phyloP scores from a whole-genome alignment of 1,139 yeast genomes.

The Sugiyamaella castrensis region DNA sequence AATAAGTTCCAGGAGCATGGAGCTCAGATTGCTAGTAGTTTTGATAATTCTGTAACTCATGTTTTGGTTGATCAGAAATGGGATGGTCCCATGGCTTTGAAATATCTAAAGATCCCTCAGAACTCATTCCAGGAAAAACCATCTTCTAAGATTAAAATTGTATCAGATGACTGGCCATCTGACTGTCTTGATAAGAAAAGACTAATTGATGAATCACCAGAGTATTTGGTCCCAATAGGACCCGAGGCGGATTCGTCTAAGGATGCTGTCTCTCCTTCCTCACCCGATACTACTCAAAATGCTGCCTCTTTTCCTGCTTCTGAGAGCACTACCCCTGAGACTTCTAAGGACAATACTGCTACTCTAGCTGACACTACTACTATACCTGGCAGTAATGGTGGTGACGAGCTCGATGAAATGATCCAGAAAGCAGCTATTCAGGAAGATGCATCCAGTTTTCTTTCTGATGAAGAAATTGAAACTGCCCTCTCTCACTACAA shows the following conservation, averaged over 20 bases:
- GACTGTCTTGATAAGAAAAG: slow-evolving; percentile 36
- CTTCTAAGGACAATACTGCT: background rate
- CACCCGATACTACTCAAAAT: slow-evolving; percentile 1
- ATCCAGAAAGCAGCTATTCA: slow-evolving; percentile 18
- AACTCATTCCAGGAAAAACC: background rate
- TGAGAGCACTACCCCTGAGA: background rate
- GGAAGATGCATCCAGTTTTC: slow-evolving; percentile 6
- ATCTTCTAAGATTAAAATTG: slow-evolving; percentile 16
- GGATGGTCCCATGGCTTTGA: slow-evolving; percentile 13
- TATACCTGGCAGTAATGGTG: background rate
- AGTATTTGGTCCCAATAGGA: background rate
- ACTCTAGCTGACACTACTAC: background rate
- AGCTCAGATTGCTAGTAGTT: slow-evolving; percentile 33
- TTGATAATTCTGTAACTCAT: slow-evolving; percentile 31
- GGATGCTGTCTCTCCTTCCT: slow-evolving; percentile 1
- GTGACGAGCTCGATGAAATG: slow-evolving; percentile 24
- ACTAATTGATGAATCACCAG: slow-evolving; percentile 24
- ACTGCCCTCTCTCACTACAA: slow-evolving; percentile 2
- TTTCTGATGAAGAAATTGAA: slow-evolving; percentile 10
- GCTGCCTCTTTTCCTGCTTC: background rate
- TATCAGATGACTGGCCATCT: slow-evolving; percentile 40
- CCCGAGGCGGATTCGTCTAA: background rate
- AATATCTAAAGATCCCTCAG: slow-evolving; percentile 4
- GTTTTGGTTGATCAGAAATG: slow-evolving; percentile 32
- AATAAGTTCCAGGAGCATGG: slow-evolving; percentile 32